Conservation (phyloP, 2,329 filamentous ascomycete species). For the Fusarium sp. region DNA sequence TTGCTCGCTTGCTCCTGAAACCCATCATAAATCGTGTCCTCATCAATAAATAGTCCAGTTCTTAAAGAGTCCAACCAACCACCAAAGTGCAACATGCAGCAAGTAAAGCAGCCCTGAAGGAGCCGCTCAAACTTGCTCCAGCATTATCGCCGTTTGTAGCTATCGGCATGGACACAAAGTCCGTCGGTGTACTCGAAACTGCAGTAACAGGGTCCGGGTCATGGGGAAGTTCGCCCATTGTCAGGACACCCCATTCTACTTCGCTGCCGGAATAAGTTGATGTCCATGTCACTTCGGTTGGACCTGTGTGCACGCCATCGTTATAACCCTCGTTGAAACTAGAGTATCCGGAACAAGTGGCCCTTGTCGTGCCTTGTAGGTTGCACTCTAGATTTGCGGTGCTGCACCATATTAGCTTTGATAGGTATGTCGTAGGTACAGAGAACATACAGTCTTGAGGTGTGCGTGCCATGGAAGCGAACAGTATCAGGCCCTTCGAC, state of each 20-base stretch:
- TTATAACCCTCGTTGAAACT: constrained; percentile 54
- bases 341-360: constrained; percentile 61
- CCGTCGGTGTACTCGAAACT: constrained; percentile 32
- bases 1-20: constrained; percentile 1
- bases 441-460: constrained; percentile 55
- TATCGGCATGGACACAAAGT: constrained; percentile 27
- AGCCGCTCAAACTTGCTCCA: not conserved
- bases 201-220: constrained; percentile 43
- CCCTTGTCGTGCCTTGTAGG: constrained; percentile 54
- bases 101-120: not conserved
- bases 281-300: constrained; percentile 58
- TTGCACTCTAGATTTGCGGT: constrained; percentile 57
- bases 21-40: constrained; percentile 7
- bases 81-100: constrained; percentile 6
- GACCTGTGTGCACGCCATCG: constrained; percentile 53
- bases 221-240: constrained; percentile 53
- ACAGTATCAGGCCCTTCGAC: constrained; percentile 58
- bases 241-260: constrained; percentile 58
- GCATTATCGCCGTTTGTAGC: constrained; percentile 22
- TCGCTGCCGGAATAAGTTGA: constrained; percentile 55
- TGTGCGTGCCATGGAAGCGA: constrained; percentile 55
- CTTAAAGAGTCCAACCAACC: constrained; percentile 6
- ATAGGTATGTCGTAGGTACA: not conserved
- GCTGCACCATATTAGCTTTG: constrained; percentile 42
- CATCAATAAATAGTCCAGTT: not conserved